Base-by-base conservation (phyloP, 208 protist genomes). In the Acanthamoeba triangularis region DNA sequence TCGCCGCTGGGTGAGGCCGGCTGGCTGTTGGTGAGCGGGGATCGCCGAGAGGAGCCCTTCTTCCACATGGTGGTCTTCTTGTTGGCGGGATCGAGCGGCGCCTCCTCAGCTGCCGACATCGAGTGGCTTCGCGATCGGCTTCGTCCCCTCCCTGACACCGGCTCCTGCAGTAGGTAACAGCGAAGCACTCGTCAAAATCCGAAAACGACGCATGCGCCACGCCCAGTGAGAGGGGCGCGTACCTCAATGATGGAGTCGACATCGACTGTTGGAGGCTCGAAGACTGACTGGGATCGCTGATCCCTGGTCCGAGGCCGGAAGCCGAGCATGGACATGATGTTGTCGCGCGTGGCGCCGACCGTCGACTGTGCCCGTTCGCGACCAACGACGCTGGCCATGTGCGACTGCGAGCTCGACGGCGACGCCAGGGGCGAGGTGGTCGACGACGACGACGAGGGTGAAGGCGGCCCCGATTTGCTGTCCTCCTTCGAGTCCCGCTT, bases 41-140 rank as follows among this genome's bases (percentile, higher is more conserved):
- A 93, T 37, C 87, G 3, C 7, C 65, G 65, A 30, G 28, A 16
- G 65, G 28, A 16, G 65, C 65, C 59, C 59, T 65, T 65, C 59
- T 65, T 65, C 59, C 59, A 65, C 85, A 35, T 92, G 52, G 41
- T 41, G n/a, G 25, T 20, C 61, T 76, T 76, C 61, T 93, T 93
- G 20, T 61, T 72, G 25, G 16, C 59, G 14, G 25, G 6, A n/a
- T 56, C 54, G 25, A 10, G 2, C 23, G 80, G 80, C 18, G 44
- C 30, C 18, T 93, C 63, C 25, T 93, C 87, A 33, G 87, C 87
- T 4, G 56, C 87, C 44, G 87, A 78, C 87, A 93, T 93, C 28
- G 87, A 93, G 61, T 93, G 87, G 61, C 87, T 93, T n/a, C 87
- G 56, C 30, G 87, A 93, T n/a, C 87, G 33, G 59, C 65, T 93